Evolutionary conservation across 306 rosid genomes (phyloP).

Genomic region (Senna siamea): DNA sequence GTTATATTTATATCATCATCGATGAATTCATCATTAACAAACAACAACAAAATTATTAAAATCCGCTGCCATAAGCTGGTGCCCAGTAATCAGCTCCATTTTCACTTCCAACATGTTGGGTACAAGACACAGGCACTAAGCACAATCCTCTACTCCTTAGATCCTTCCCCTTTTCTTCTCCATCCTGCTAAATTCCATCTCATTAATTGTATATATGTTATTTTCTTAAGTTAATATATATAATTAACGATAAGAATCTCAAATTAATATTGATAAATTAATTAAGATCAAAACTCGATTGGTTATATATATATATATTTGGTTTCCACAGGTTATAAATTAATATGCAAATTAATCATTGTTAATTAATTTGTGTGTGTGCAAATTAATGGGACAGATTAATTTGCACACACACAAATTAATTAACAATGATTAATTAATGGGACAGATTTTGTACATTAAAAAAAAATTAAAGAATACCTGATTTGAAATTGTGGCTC

Average conservation of each 20-base stretch:
- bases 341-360: too few species aligned
- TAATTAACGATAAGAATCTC: too few species aligned
- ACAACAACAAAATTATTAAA: constrained; percentile 29
- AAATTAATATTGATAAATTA: too few species aligned
- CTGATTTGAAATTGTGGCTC: constrained; percentile 44
- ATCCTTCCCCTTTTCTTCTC: constrained; percentile 54
- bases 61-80: constrained; percentile 63
- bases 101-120: constrained; percentile 73
- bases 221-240: too few species aligned
- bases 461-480: constrained; percentile 18
- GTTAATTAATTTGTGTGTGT: too few species aligned
- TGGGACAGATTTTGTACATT: constrained; percentile 9
- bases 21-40: too few species aligned
- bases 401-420: too few species aligned
- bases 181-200: constrained; percentile 31
- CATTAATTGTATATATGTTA: not conserved
- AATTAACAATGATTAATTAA: too few species aligned
- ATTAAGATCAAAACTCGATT: too few species aligned
- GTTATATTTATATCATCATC: constrained; percentile 33
- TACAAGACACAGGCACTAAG: constrained; percentile 80
- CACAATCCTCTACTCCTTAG: constrained; percentile 84
- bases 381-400: too few species aligned
- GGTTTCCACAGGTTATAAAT: too few species aligned
- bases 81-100: constrained; percentile 89
- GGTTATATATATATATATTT: too few species aligned